Percentiles rank a stretch among this genome's conserved stretches.
phyloP scores from a whole-genome alignment of 192 early-diverging fungal species.

The Rhizoclosmatium sp. region DNA sequence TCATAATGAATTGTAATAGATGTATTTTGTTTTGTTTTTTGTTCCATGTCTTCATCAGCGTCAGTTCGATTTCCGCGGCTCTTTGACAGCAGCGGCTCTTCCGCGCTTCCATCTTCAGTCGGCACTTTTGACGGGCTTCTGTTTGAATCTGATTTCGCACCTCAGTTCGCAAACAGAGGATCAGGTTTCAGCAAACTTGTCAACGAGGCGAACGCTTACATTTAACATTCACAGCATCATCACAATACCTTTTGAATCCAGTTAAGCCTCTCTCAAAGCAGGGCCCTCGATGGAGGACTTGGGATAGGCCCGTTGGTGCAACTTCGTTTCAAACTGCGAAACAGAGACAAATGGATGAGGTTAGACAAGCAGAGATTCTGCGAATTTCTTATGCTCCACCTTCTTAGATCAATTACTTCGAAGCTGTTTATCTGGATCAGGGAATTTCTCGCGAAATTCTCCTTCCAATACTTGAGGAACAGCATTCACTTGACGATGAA shows the following conservation, averaged over 20 bases:
- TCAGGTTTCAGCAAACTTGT: background rate
- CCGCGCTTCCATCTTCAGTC: background rate
- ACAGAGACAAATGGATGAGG: background rate
- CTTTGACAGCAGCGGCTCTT: too few relatives aligned
- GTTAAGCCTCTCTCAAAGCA: background rate
- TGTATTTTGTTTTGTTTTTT: too few relatives aligned
- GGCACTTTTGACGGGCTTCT: background rate
- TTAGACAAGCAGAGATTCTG: background rate
- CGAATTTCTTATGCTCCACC: background rate
- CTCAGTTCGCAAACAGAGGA: background rate
- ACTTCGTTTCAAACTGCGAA: background rate
- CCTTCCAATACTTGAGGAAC: background rate
- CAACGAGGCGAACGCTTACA: background rate
- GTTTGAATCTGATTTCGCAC: background rate
- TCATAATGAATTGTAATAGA: too few relatives aligned
- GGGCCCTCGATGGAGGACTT: constrained; percentile 16
- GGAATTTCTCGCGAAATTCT: constrained; percentile 22
- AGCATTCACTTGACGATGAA: background rate
- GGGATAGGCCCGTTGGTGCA: constrained; percentile 9
- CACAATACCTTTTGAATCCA: background rate
- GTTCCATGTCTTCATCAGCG: too few relatives aligned
- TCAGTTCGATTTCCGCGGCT: too few relatives aligned
- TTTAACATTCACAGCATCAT: background rate
- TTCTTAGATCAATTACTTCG: constrained; percentile 30
- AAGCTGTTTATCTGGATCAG: constrained; percentile 21